Conservation (phyloP, 2,329 filamentous ascomycete genomes). For the Claviceps sp. region DNA sequence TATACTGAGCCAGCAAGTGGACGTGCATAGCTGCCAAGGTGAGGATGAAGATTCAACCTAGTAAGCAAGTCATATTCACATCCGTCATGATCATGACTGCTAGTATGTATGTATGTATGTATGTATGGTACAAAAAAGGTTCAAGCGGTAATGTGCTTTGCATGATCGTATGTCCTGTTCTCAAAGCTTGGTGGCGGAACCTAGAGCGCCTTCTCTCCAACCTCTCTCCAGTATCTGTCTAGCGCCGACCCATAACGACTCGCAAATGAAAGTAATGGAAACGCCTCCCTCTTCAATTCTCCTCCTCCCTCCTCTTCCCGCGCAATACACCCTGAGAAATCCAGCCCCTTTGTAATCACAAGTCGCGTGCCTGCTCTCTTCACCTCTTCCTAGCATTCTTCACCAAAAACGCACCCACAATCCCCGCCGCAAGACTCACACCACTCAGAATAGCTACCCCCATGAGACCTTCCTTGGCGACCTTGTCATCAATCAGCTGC, state of each 20-base stretch:
- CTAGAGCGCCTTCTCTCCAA: not conserved
- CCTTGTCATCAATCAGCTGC: constrained; percentile 86
- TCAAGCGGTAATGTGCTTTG: not conserved
- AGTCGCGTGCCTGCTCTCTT: not conserved
- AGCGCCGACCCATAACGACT: too few relatives aligned
- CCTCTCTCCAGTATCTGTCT: not conserved
- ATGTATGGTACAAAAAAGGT: not conserved
- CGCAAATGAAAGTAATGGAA: too few relatives aligned
- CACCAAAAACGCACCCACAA: constrained; percentile 78
- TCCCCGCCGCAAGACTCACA: constrained; percentile 82
- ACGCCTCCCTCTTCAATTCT: not conserved
- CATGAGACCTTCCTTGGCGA: constrained; percentile 84
- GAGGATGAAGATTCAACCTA: not conserved
- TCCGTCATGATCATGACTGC: not conserved
- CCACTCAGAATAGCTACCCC: constrained; percentile 92
- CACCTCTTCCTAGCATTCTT: constrained; percentile 54
- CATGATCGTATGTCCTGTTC: not conserved
- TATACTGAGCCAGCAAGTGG: too few relatives aligned
- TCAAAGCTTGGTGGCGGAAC: too few relatives aligned
- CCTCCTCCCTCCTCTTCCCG: not conserved
- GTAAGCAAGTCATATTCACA: constrained; percentile 1
- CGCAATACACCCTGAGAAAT: not conserved
- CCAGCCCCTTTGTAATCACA: too few relatives aligned
- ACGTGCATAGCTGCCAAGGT: not conserved
- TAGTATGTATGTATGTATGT: not conserved